phyloP scores from a whole-genome alignment of 352 stramenopile genomes.

The Phytopythium mirpurense region DNA sequence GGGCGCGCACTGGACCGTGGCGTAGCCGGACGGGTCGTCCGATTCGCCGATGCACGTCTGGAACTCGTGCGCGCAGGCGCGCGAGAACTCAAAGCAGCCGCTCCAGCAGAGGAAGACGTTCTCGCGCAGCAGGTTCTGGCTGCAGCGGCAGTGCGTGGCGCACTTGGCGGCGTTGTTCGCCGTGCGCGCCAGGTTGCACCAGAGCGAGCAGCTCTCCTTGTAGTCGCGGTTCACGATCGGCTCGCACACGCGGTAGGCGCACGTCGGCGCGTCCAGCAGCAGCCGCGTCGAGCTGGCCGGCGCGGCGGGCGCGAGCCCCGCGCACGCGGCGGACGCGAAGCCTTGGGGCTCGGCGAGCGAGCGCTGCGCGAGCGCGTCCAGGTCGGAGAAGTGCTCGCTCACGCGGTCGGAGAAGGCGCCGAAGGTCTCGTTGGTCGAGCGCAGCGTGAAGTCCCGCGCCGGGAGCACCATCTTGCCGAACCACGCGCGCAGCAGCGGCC shows the following conservation, averaged over 20 bases:
- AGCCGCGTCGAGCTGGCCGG: conserved; percentile 6
- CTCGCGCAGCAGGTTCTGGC: conserved; percentile 15
- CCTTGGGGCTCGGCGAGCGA: conserved; percentile 5
- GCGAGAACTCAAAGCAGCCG: conserved; percentile 24
- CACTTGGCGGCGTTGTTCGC: conserved; percentile 17
- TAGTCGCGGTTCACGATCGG: conserved; percentile 17
- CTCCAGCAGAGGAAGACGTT: conserved; percentile 33
- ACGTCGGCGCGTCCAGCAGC: conserved; percentile 18
- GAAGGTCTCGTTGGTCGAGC: conserved; percentile 23
- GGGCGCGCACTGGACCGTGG: background rate
- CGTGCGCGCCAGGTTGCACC: conserved; percentile 29
- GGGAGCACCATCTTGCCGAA: conserved; percentile 41
- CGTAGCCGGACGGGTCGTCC: background rate
- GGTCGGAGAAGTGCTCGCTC: conserved; percentile 4
- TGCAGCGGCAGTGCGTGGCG: conserved; percentile 27
- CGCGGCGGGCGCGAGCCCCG: background rate
- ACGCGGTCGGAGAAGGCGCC: conserved; percentile 12
- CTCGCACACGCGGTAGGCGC: conserved; percentile 21
- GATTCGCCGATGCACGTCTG: conserved; percentile 6
- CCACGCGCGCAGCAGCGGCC: conserved; percentile 24
- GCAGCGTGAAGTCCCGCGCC: conserved; percentile 16
- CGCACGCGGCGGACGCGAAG: conserved; percentile 27
- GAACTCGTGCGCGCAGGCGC: conserved; percentile 1
- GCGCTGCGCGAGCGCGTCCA: conserved; percentile 7
- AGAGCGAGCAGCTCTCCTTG: conserved; percentile 22